Conservation (phyloP, 1,284 basidiomycete genomes). For the Sporisorium graminicola region DNA sequence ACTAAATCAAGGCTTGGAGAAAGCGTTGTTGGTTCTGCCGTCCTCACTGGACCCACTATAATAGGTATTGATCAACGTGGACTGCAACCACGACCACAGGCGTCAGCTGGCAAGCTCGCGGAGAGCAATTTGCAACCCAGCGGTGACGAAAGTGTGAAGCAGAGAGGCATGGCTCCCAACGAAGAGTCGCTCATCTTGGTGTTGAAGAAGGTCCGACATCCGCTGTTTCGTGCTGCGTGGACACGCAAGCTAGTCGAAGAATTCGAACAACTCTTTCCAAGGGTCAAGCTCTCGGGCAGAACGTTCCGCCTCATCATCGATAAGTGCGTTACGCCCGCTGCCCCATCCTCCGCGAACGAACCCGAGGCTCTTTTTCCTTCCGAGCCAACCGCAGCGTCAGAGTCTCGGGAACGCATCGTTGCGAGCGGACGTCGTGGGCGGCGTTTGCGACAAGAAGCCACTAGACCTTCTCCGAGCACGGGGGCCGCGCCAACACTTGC, state of each 20-base stretch:
- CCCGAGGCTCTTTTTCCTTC: not conserved
- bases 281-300: constrained; percentile 18
- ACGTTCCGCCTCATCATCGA: constrained; percentile 26
- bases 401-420: not conserved
- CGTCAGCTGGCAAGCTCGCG: not conserved
- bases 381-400: too few relatives aligned
- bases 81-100: too few relatives aligned
- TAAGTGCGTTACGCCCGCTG: constrained; percentile 15
- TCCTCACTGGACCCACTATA: constrained; percentile 1
- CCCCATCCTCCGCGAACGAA: not conserved
- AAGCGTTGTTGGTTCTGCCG: not conserved
- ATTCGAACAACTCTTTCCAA: constrained; percentile 19
- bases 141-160: not conserved
- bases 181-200: constrained; percentile 39
- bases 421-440: constrained; percentile 27
- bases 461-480: not conserved
- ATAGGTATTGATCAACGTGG: not conserved
- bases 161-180: constrained; percentile 9
- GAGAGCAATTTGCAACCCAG: not conserved
- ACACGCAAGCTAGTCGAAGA: constrained; percentile 27
- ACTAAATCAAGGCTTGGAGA: constrained; percentile 18
- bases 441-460: constrained; percentile 11
- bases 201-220: constrained; percentile 31
- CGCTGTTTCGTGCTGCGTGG: constrained; percentile 32
- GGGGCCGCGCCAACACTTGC: not conserved